phyloP scores from a whole-genome alignment of 441 rosid species.

The Lepidium campestre region DNA sequence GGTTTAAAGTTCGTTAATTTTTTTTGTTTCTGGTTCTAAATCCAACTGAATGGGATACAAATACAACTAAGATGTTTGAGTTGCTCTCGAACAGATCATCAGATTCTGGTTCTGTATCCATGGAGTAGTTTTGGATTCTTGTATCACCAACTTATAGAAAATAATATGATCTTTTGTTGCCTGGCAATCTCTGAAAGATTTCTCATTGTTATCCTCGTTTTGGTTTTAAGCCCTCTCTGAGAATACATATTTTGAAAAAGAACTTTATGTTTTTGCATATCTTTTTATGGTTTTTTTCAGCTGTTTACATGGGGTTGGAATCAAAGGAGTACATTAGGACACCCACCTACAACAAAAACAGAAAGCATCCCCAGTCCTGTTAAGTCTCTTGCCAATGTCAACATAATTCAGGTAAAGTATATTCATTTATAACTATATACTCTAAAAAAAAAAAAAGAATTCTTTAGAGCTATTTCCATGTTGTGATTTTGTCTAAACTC shows the following conservation, averaged over 20 bases:
- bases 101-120: not conserved
- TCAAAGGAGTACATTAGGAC: slow-evolving; percentile 97
- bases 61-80: not conserved
- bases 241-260: not conserved
- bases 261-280: not conserved
- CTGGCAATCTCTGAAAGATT: not conserved
- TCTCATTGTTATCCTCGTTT: not conserved
- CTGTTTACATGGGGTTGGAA: slow-evolving; percentile 99
- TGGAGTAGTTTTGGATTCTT: not conserved
- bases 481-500: not conserved
- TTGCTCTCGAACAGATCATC: not conserved
- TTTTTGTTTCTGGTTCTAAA: not conserved
- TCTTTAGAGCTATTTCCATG: not conserved
- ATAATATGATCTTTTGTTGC: not conserved
- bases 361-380: slow-evolving; percentile 86
- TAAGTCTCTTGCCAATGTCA: slow-evolving; percentile 68
- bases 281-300: slow-evolving; percentile 31
- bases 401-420: slow-evolving; percentile 72
- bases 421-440: not conserved
- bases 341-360: slow-evolving; percentile 86
- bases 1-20: slow-evolving; percentile 3
- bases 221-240: not conserved
- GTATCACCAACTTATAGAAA: not conserved
- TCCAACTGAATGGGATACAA: not conserved
- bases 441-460: no score